phyloP scores from a whole-genome alignment of 208 protist genomes.

The Leishmania tarentolae region DNA sequence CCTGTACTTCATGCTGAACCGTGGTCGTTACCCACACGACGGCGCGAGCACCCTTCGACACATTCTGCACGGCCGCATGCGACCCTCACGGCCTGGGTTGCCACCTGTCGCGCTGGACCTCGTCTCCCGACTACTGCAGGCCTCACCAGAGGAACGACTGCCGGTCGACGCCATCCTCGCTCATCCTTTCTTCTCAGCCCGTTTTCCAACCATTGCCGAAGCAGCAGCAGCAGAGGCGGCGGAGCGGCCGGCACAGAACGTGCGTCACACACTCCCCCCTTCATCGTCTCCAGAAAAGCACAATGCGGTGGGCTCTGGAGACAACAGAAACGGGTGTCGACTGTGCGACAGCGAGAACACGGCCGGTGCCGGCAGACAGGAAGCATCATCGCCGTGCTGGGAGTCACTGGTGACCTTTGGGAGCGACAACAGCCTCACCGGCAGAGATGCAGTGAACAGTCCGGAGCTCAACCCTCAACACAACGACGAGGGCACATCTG shows the following conservation, averaged over 20 bases:
- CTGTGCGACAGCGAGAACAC: not conserved
- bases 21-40: slow-evolving; percentile 85
- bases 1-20: slow-evolving; percentile 89
- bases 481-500: not conserved
- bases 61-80: slow-evolving; percentile 69
- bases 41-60: slow-evolving; percentile 88
- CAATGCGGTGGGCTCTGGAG: not conserved
- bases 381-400: not conserved
- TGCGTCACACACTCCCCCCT: not conserved
- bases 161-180: slow-evolving; percentile 60
- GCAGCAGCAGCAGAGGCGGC: slow-evolving; percentile 13
- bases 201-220: slow-evolving; percentile 26
- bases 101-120: slow-evolving; percentile 60
- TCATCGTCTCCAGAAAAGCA: not conserved
- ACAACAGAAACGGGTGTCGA: not conserved
- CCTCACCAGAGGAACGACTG: slow-evolving; percentile 56
- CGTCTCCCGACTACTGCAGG: slow-evolving; percentile 58
- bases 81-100: slow-evolving; percentile 45
- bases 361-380: not conserved
- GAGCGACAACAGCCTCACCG: slow-evolving; percentile 3
- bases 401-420: slow-evolving; percentile 3
- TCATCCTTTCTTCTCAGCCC: slow-evolving; percentile 62
- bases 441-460: not conserved
- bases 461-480: not conserved
- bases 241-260: slow-evolving; percentile 1